Base-by-base conservation (phyloP, 257 asterid species). In the Galeopsis tetrahit region DNA sequence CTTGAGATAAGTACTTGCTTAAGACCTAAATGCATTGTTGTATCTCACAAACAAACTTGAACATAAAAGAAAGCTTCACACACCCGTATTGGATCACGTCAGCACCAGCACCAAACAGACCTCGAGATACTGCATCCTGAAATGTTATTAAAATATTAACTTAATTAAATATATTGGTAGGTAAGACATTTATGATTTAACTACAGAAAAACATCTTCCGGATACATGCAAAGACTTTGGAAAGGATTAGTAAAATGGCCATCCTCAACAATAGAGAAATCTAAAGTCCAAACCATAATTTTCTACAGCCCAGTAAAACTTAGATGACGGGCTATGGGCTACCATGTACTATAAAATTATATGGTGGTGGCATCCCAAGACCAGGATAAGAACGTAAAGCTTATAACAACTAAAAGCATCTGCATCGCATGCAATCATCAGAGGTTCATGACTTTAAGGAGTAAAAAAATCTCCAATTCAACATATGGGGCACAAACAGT, bases 81-180 rank as follows among this genome's bases (percentile, higher is more conserved):
- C 55, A 95, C 99, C 96, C 98, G 51, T 92, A 95, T 63, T 87
- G 97, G 71, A 95, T 74, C 55, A 92, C 96, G 80, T 92, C 92
- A 71, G 86, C 75, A 48, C 97, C 99, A 31, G 94, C 92, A 73
- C 82, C 86, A 82, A 84, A 82, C 51, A 95, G 84, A 80, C 99
- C 98, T 79, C 87, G 85, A 74, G 99, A 85, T 72, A 88, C 97
- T 65, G 99, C 97, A 75, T 88, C 97, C 99, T 95, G 97, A 72
- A 77, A 83, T 79, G 68, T 44, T 17, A 52, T 32, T 62, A 74
- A 42, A 67, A 60, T 5, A 71, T 17, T 73, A 8, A 43, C 38
- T 55, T 44, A 76, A 71, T 71, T 13, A 46, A 49, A 49, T 32
- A 32, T 53, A 62, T 43, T 59, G 59, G 69, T 15, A 68, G 58